Conservation (phyloP, 2,329 filamentous ascomycete species). For the Aaosphaeria pasadenensis region DNA sequence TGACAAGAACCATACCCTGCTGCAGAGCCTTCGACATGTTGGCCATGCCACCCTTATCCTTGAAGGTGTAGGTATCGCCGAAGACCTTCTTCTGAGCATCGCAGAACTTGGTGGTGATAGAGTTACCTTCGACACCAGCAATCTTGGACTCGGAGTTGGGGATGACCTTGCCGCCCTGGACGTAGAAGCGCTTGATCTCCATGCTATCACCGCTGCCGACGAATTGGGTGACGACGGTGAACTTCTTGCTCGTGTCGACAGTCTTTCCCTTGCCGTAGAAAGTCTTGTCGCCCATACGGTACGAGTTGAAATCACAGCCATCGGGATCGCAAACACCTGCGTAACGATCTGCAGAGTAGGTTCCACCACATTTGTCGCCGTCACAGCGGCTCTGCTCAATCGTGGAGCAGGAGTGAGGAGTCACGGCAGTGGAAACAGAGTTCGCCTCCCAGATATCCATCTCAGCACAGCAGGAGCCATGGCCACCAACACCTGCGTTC, state of each 20-base stretch:
- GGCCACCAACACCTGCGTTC: slow-evolving; percentile 50
- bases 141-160: slow-evolving; percentile 41
- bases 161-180: slow-evolving; percentile 46
- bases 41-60: slow-evolving; percentile 43
- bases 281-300: slow-evolving; percentile 58
- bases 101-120: slow-evolving; percentile 57
- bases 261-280: slow-evolving; percentile 58
- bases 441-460: slow-evolving; percentile 70
- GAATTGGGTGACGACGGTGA: slow-evolving; percentile 50
- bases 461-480: slow-evolving; percentile 62
- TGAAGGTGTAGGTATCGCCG: slow-evolving; percentile 51
- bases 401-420: slow-evolving; percentile 59
- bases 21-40: slow-evolving; percentile 15
- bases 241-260: slow-evolving; percentile 34
- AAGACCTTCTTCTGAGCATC: slow-evolving; percentile 52
- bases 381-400: slow-evolving; percentile 50
- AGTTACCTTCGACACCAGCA: slow-evolving; percentile 47
- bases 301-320: slow-evolving; percentile 58
- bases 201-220: slow-evolving; percentile 38
- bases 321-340: slow-evolving; percentile 61
- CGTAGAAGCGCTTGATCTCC: slow-evolving; percentile 46
- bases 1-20: slow-evolving; percentile 59
- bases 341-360: slow-evolving; percentile 47
- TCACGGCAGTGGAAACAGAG: slow-evolving; percentile 58
- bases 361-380: slow-evolving; percentile 44